Evolutionary conservation across 345 rosid genomes (phyloP).

Genomic region (Eucalyptus regnans): DNA sequence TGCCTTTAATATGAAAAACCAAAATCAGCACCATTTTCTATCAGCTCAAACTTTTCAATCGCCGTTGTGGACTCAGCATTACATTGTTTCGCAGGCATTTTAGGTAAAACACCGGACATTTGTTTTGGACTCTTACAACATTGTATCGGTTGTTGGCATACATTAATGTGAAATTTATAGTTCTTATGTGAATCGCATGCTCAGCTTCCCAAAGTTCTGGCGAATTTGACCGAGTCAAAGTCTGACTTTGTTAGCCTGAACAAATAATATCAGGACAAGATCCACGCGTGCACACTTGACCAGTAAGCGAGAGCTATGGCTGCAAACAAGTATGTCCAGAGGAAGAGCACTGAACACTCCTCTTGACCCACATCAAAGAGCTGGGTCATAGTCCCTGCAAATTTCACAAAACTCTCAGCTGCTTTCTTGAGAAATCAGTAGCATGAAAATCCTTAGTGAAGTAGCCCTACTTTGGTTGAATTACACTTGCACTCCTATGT

Average conservation of each 20-base stretch:
- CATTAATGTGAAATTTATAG: background rate
- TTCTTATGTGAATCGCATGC: background rate
- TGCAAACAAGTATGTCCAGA: constrained; percentile 78
- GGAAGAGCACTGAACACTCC: constrained; percentile 81
- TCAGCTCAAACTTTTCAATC: background rate
- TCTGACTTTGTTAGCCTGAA: background rate
- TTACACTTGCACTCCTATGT: background rate
- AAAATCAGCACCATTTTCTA: background rate
- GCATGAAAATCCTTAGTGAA: background rate
- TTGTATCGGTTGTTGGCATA: background rate
- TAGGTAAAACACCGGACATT: background rate
- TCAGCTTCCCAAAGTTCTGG: background rate
- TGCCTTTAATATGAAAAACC: background rate
- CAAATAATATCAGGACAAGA: constrained; percentile 33
- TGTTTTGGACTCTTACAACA: background rate
- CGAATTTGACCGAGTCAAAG: too few relatives aligned
- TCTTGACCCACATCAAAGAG: constrained; percentile 78
- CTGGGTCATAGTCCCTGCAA: constrained; percentile 79
- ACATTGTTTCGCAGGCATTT: background rate
- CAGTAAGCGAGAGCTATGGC: constrained; percentile 57
- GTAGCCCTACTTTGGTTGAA: background rate
- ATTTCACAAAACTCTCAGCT: background rate
- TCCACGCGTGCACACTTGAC: constrained; percentile 73
- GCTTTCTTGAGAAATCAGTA: background rate
- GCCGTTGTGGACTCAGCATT: background rate